These are phyloP conservation scores for Leonotis leonurus DNA, from an alignment of 257 asterid species.

Conservation along the genomic window DNA sequence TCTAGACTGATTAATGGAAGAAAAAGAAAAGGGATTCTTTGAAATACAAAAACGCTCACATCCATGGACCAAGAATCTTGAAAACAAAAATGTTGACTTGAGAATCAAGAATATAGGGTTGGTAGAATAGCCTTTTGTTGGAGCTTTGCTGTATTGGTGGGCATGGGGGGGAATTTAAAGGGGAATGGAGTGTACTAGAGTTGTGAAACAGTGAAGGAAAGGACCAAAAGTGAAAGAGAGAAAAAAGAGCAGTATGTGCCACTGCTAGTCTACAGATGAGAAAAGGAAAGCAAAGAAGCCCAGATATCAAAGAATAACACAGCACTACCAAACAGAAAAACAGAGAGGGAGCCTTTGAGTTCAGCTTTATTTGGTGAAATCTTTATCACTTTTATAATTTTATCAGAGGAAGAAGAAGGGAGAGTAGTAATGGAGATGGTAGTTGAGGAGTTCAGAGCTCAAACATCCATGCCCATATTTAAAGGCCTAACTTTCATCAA, in stretches of 20 bases:
- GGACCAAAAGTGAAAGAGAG: neutral
- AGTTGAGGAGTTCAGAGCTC: slow-evolving; percentile 3
- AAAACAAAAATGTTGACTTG: slow-evolving; percentile 11
- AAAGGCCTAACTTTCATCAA: slow-evolving; percentile 8
- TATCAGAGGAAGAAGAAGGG: slow-evolving; percentile 22
- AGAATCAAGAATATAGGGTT: slow-evolving; percentile 5
- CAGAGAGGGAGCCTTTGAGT: slow-evolving; percentile 11
- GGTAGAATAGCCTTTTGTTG: slow-evolving; percentile 14
- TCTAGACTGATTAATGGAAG: no score
- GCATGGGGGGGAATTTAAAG: slow-evolving; percentile 20
- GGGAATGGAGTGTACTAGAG: no score
- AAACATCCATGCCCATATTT: slow-evolving; percentile 3
- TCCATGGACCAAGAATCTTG: slow-evolving; percentile 28
- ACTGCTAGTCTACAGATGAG: slow-evolving; percentile 19
- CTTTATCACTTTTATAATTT: slow-evolving; percentile 26
- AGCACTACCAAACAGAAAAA: slow-evolving; percentile 23
- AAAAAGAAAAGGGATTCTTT: neutral
- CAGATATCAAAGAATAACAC: slow-evolving; percentile 31
- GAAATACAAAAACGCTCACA: slow-evolving; percentile 12
- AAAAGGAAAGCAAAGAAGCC: slow-evolving; percentile 16
- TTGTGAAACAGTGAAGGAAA: slow-evolving; percentile 6
- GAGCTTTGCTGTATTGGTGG: no score
- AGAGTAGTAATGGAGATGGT: slow-evolving; percentile 4
- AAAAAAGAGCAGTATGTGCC: neutral
- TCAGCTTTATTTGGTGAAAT: slow-evolving; percentile 28